Evolutionary conservation across 495 filamentous ascomycete species (phyloP).

Genomic region (Haplographium delicatum): DNA sequence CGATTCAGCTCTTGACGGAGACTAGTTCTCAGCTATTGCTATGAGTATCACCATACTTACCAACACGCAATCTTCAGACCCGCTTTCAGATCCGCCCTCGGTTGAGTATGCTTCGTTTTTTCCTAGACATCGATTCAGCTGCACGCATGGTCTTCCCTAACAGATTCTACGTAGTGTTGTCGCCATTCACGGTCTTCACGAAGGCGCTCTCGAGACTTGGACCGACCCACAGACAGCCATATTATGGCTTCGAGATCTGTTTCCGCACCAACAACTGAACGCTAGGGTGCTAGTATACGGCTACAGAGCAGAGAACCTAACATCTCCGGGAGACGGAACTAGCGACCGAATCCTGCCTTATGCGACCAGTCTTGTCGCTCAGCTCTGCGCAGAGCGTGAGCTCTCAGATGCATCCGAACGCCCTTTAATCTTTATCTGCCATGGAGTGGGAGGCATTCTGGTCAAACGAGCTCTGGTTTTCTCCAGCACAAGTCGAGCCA

Average conservation of each 20-base stretch:
- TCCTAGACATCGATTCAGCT: background rate
- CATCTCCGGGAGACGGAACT: background rate
- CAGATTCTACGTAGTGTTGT: background rate
- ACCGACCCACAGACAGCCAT: constrained; percentile 15
- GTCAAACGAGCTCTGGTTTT: constrained; percentile 31
- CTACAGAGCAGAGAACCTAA: constrained; percentile 20
- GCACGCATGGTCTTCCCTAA: background rate
- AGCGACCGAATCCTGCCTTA: constrained; percentile 3
- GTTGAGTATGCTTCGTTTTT: background rate
- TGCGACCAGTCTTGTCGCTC: background rate
- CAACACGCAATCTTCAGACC: background rate
- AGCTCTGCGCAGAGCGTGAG: background rate
- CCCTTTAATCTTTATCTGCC: constrained; percentile 33
- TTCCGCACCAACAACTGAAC: constrained; percentile 15
- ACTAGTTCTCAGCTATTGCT: too few relatives aligned
- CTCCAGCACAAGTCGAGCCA: constrained; percentile 1
- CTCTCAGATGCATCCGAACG: constrained; percentile 13
- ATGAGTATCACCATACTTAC: background rate
- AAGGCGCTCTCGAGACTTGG: constrained; percentile 21
- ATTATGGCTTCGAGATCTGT: constrained; percentile 26
- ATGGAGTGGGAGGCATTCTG: constrained; percentile 32
- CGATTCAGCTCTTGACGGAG: too few relatives aligned
- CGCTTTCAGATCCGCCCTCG: background rate
- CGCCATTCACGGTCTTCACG: constrained; percentile 28
- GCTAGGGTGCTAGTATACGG: constrained; percentile 26